Conservation (phyloP, 305 asterid genomes). For the Ilex paraguariensis region DNA sequence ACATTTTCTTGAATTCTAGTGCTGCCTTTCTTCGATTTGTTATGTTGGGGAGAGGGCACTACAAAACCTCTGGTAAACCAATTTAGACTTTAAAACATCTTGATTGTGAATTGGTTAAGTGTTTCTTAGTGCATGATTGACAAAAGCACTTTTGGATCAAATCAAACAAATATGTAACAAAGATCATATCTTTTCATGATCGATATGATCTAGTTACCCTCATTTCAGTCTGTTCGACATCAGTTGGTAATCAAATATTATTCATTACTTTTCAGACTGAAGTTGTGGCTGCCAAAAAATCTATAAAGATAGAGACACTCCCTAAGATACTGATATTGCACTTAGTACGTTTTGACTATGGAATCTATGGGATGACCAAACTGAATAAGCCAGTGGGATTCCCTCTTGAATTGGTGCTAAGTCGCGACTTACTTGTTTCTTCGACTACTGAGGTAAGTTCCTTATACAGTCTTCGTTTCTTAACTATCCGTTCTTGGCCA, state of each 20-base stretch:
- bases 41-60: too few species aligned
- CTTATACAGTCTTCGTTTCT: conserved; percentile 1
- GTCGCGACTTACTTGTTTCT: conserved; percentile 74
- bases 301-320: conserved; percentile 59
- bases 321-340: conserved; percentile 85
- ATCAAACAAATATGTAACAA: too few species aligned
- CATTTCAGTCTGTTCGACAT: background rate
- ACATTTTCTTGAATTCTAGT: background rate
- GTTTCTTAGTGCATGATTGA: too few species aligned
- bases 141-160: too few species aligned
- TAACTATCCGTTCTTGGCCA: conserved; percentile 1
- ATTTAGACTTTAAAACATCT: too few species aligned
- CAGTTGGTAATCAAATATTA: background rate
- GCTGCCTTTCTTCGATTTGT: too few species aligned
- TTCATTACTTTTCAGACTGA: conserved; percentile 43
- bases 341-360: conserved; percentile 78
- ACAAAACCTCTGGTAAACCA: too few species aligned
- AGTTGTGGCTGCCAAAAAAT: conserved; percentile 73
- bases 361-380: conserved; percentile 74
- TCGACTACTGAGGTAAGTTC: conserved; percentile 65
- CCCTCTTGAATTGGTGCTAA: conserved; percentile 64
- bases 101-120: too few species aligned
- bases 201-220: too few species aligned
- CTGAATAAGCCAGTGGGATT: conserved; percentile 68
- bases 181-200: too few species aligned